Conservation (phyloP, 2,329 filamentous ascomycete genomes). For the Hymenoscyphus linearis region DNA sequence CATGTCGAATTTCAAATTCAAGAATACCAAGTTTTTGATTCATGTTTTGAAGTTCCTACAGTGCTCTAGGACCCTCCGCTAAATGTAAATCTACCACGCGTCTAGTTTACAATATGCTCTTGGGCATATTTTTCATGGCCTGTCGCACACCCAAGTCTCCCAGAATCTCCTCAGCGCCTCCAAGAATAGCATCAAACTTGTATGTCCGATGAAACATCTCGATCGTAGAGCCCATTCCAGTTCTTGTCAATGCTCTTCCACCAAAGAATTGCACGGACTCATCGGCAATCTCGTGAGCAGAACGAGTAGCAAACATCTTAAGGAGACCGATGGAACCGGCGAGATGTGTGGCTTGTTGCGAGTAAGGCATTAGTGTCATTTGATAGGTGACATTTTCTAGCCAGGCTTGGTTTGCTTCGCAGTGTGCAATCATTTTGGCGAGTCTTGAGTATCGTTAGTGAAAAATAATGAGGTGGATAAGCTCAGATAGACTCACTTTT, state of each 20-base stretch:
- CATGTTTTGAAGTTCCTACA: too few relatives aligned
- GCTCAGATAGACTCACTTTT: constrained; percentile 53
- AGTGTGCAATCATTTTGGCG: constrained; percentile 79
- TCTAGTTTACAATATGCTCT: constrained; percentile 63
- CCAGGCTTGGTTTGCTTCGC: constrained; percentile 81
- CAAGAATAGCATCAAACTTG: constrained; percentile 74
- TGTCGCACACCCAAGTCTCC: constrained; percentile 78
- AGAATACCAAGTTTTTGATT: too few relatives aligned
- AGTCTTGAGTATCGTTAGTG: constrained; percentile 42
- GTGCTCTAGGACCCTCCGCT: neutral
- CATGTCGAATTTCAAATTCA: too few relatives aligned
- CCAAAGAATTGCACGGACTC: constrained; percentile 83
- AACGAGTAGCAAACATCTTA: constrained; percentile 72
- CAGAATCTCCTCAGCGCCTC: constrained; percentile 77
- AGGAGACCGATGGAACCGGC: constrained; percentile 78
- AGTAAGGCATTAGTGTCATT: constrained; percentile 81
- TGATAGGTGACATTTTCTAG: constrained; percentile 81
- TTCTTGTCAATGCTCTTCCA: constrained; percentile 72
- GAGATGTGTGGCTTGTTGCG: constrained; percentile 67
- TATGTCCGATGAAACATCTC: constrained; percentile 76
- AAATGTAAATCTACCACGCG: neutral
- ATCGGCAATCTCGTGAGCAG: constrained; percentile 78
- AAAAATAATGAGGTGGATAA: neutral
- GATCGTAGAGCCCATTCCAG: constrained; percentile 75
- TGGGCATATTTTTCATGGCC: constrained; percentile 79